Evolutionary conservation across 345 rosid species (phyloP), one percentile per base, ranked within the genome.

Genomic region (Citrus australasica): DNA sequence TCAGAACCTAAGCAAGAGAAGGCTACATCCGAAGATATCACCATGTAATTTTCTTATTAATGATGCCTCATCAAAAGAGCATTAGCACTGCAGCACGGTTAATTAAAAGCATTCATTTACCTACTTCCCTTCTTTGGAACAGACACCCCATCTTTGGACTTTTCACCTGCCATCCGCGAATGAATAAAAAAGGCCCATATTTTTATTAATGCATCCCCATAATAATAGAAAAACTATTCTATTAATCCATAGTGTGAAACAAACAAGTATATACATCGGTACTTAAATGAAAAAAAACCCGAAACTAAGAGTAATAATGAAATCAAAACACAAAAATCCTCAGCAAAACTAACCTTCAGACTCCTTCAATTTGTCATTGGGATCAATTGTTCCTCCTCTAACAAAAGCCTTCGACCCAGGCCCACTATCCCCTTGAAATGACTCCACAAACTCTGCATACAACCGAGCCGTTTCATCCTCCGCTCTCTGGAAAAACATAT

Each of bases 131-230:
- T 96, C 98, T 96, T 96, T 88, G 98, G 93, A 89, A 88, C 83
- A 83, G 98, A 93, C 79, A 92, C 89, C 91, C 94, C 99, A 90
- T 97, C 99, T 94, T 93, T 97, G 86, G 98, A 90, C 98, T 92
- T 96, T 95, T 95, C 99, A 93, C 98, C 99, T 95, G 98, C 94
- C 98, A 95, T 91, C 94, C 98, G 96, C 78, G 95, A 92, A 96
- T 84, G 97, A 91, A 94, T 94, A 88, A 86, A 89, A 91, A 96
- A 90, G 92, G 87, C 79, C 98, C 98, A 90, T 92, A 86, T 86
- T 88, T 88, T 97, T 86, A 97, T 89, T 94, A 94, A 92, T 87
- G 86, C 88, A 87, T 86, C 79, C 86, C 82, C 87, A 53, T 71
- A 83, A 91, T 84, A 85, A 87, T 32, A 82, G 71, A 90, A 88